Evolutionary conservation across 768 basidiomycete genomes (phyloP).

Genomic region (Amanita fuliginea): DNA sequence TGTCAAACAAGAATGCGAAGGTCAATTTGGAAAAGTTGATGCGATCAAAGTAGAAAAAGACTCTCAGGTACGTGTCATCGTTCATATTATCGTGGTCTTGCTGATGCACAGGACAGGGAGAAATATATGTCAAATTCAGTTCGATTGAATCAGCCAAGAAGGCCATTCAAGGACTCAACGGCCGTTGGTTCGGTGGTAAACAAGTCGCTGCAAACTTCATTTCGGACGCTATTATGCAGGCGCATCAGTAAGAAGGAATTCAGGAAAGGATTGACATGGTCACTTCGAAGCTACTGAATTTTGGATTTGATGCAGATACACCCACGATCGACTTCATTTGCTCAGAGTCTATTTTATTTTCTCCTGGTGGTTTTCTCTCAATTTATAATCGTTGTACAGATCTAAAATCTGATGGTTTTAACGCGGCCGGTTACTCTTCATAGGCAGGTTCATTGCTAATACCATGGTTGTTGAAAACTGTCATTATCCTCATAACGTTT

Average conservation of each 20-base stretch:
- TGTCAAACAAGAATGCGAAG: slow-evolving; percentile 88
- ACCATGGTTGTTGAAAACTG: slow-evolving; percentile 19
- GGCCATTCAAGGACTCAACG: slow-evolving; percentile 84
- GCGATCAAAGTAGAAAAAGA: slow-evolving; percentile 92
- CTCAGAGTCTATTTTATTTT: slow-evolving; percentile 20
- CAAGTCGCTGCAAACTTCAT: slow-evolving; percentile 83
- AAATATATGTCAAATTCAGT: slow-evolving; percentile 93
- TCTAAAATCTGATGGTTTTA: slow-evolving; percentile 11
- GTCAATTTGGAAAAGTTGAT: slow-evolving; percentile 79
- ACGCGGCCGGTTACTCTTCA: slow-evolving; percentile 8
- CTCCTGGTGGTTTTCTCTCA: slow-evolving; percentile 18
- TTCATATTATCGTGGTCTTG: background rate
- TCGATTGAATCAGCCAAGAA: slow-evolving; percentile 68
- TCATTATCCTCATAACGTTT: slow-evolving; percentile 19
- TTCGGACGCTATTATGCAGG: slow-evolving; percentile 89
- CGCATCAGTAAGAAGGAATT: slow-evolving; percentile 50
- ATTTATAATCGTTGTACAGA: slow-evolving; percentile 19
- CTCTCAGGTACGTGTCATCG: slow-evolving; percentile 50
- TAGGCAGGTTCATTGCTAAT: slow-evolving; percentile 25
- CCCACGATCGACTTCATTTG: slow-evolving; percentile 19
- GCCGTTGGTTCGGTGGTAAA: slow-evolving; percentile 94
- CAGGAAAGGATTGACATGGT: slow-evolving; percentile 8
- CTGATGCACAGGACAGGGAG: slow-evolving; percentile 48
- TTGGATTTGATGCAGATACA: slow-evolving; percentile 20
- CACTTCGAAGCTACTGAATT: slow-evolving; percentile 19